Evolutionary conservation across 208 protist species (phyloP).

Genomic region (Crithidia thermophila): DNA sequence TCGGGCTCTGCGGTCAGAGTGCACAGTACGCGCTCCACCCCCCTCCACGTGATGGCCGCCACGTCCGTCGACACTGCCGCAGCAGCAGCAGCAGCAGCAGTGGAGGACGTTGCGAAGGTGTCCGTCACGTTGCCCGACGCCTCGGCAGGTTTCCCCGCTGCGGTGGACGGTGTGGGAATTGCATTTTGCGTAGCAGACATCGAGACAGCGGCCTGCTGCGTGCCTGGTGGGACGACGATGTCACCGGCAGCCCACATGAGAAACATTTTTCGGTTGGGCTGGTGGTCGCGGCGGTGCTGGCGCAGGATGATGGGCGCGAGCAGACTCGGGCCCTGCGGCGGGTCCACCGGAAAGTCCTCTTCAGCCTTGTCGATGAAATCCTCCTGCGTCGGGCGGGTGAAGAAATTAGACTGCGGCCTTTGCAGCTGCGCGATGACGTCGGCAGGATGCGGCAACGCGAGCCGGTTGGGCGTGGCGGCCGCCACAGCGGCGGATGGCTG

Average conservation of each 20-base stretch:
- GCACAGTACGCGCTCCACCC: slow-evolving; percentile 72
- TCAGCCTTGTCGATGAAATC: slow-evolving; percentile 70
- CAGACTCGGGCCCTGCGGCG: slow-evolving; percentile 55
- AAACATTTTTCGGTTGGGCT: slow-evolving; percentile 66
- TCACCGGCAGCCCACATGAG: slow-evolving; percentile 72
- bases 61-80: not conserved
- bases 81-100: not conserved
- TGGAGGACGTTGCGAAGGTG: not conserved
- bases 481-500: not conserved
- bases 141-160: too few species aligned
- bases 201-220: not conserved
- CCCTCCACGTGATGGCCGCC: slow-evolving; percentile 45
- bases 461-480: not conserved
- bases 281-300: slow-evolving; percentile 64
- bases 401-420: slow-evolving; percentile 36
- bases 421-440: slow-evolving; percentile 33
- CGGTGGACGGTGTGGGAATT: too few species aligned
- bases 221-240: slow-evolving; percentile 10
- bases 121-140: too few species aligned
- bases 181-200: too few species aligned
- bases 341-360: slow-evolving; percentile 65
- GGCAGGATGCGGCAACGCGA: slow-evolving; percentile 11
- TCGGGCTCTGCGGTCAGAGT: slow-evolving; percentile 63
- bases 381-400: slow-evolving; percentile 66
- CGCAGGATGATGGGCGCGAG: slow-evolving; percentile 63